phyloP scores from a whole-genome alignment of 1,139 yeast genomes.

The Geotrichum bryndzae region DNA sequence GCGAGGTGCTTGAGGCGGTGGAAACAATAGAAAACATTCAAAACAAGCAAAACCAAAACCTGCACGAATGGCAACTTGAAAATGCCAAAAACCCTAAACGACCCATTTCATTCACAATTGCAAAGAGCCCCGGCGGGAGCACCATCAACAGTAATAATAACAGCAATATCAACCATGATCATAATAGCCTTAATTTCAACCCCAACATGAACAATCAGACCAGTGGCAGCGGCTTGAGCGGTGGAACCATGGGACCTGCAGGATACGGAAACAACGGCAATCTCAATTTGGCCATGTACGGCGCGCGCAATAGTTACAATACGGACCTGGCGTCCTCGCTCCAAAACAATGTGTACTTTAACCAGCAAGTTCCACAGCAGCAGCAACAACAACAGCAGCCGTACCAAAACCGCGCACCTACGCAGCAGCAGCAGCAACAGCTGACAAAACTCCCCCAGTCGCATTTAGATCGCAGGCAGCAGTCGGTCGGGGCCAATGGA shows the following conservation, averaged over 20 bases:
- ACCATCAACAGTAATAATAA: background rate
- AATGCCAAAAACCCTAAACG: slow-evolving; percentile 10
- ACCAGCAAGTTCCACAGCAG: background rate
- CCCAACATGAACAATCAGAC: background rate
- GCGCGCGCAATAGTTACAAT: background rate
- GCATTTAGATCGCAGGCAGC: background rate
- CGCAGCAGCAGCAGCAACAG: background rate
- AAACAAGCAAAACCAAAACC: slow-evolving; percentile 3
- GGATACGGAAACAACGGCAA: background rate
- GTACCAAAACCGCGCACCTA: background rate
- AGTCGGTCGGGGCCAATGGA: slow-evolving; percentile 1
- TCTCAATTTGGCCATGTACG: background rate
- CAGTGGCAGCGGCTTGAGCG: background rate
- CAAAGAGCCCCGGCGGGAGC: slow-evolving; percentile 18
- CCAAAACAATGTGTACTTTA: background rate
- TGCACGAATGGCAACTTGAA: slow-evolving; percentile 11
- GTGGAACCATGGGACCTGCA: background rate
- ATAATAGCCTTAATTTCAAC: background rate
- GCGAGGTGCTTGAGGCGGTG: slow-evolving; percentile 25
- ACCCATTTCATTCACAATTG: slow-evolving; percentile 16
- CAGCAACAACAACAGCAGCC: background rate
- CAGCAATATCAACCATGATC: background rate
- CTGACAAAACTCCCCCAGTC: background rate
- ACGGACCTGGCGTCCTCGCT: background rate
- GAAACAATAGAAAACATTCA: slow-evolving; percentile 23